Percentiles rank a stretch among this genome's conserved stretches.
These are phyloP conservation scores for Rhodomyrtus tomentosa DNA, from an alignment of 345 rosid genomes.

Conservation along the genomic window DNA sequence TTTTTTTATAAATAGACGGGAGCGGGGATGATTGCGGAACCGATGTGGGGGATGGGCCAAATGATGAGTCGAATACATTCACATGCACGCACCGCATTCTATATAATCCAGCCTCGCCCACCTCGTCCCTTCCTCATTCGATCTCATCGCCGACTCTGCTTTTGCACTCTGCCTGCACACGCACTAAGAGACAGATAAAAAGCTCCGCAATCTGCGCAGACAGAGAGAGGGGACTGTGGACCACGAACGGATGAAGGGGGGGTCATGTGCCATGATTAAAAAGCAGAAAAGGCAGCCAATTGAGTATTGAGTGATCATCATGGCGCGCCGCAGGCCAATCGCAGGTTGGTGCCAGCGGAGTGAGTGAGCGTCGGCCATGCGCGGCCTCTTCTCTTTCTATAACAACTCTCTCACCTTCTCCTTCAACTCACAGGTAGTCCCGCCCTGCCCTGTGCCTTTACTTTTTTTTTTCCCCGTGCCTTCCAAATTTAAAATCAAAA, in stretches of 20 bases:
- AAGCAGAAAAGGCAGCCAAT: not conserved
- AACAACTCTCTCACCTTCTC: not conserved
- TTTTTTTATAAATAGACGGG: not conserved
- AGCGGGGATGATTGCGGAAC: not conserved
- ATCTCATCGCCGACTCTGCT: conserved; percentile 7
- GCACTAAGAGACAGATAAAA: not conserved
- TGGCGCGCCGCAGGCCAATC: conserved; percentile 1
- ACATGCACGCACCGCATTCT: not conserved
- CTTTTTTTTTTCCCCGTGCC: not conserved
- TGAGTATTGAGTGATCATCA: not conserved
- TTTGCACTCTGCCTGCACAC: not conserved
- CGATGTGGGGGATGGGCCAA: conserved; percentile 10
- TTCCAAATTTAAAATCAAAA: not conserved
- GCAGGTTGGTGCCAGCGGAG: not conserved
- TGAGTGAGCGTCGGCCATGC: not conserved
- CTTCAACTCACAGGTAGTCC: not conserved
- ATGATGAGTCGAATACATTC: conserved; percentile 15
- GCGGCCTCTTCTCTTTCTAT: not conserved
- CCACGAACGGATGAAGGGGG: not conserved
- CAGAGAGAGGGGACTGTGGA: not conserved
- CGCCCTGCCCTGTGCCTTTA: not conserved
- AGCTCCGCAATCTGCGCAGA: not conserved
- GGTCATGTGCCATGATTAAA: not conserved
- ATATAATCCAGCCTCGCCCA: not conserved
- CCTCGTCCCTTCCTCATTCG: not conserved